Percentiles rank a stretch among this genome's conserved stretches.
These are phyloP conservation scores for Hippophae gyantsensis DNA, from an alignment of 306 rosid genomes.

Conservation along the genomic window DNA sequence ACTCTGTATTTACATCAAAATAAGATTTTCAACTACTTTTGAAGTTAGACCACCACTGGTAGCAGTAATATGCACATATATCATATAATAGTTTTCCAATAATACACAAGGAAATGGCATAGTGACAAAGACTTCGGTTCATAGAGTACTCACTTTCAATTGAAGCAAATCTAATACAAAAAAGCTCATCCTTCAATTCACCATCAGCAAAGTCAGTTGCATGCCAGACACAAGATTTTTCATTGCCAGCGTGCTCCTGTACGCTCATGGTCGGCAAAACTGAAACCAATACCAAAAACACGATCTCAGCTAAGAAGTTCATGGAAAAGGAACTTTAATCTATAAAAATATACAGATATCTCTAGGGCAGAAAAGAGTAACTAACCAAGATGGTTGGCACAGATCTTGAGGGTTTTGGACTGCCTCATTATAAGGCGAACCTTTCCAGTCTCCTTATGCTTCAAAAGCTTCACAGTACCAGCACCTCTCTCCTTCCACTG, in stretches of 20 bases:
- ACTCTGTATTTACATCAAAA: too few relatives aligned
- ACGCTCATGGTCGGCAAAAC: slow-evolving; percentile 68
- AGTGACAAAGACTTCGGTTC: neutral
- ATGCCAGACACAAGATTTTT: slow-evolving; percentile 94
- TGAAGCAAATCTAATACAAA: slow-evolving; percentile 88
- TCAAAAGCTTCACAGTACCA: slow-evolving; percentile 69
- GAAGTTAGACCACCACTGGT: neutral
- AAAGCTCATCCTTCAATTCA: slow-evolving; percentile 88
- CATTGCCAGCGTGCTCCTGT: slow-evolving; percentile 94
- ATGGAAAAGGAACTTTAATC: neutral
- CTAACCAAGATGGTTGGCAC: slow-evolving; percentile 82
- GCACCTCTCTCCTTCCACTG: slow-evolving; percentile 95
- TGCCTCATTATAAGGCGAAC: slow-evolving; percentile 87
- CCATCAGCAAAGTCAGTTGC: slow-evolving; percentile 93
- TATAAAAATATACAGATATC: neutral
- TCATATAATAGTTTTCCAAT: neutral
- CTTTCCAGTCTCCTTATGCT: slow-evolving; percentile 55
- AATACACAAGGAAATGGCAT: neutral
- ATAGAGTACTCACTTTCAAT: slow-evolving; percentile 64
- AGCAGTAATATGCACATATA: neutral
- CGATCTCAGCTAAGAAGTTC: slow-evolving; percentile 1
- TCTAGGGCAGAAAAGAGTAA: neutral
- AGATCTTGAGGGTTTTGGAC: slow-evolving; percentile 84
- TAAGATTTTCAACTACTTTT: too few relatives aligned
- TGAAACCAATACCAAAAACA: slow-evolving; percentile 13